Evolutionary conservation across 2,329 filamentous ascomycete species (phyloP).

Genomic region (Didymella lethalis): DNA sequence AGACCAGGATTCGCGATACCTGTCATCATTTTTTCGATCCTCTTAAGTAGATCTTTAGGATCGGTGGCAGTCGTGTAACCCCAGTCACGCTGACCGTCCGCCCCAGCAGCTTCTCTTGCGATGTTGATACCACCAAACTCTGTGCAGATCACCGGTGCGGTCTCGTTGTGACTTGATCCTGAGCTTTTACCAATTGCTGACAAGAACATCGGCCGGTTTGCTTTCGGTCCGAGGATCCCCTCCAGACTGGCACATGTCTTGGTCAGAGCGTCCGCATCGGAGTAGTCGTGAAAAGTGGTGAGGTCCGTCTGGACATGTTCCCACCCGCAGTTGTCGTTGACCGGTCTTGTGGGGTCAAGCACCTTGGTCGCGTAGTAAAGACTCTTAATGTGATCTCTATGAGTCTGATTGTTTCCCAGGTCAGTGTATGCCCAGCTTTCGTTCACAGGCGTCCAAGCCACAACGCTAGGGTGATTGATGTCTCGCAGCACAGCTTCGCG

Average conservation of each 20-base stretch:
- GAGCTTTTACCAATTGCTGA: constrained; percentile 51
- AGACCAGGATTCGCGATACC: constrained; percentile 65
- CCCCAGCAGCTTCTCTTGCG: constrained; percentile 54
- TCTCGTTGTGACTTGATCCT: constrained; percentile 61
- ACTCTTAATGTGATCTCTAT: constrained; percentile 69
- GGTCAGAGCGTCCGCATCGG: constrained; percentile 64
- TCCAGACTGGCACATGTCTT: constrained; percentile 63
- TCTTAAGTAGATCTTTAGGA: constrained; percentile 64
- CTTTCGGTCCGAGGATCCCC: constrained; percentile 63
- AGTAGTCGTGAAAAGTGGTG: constrained; percentile 74
- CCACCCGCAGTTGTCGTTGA: constrained; percentile 78
- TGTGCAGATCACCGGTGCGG: constrained; percentile 69
- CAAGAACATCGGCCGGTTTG: constrained; percentile 64
- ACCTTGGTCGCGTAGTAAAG: constrained; percentile 72
- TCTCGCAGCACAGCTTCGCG: constrained; percentile 67
- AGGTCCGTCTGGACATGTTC: constrained; percentile 71
- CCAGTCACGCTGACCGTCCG: constrained; percentile 62
- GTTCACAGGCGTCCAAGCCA: constrained; percentile 74
- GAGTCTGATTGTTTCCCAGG: constrained; percentile 63
- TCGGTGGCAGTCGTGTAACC: constrained; percentile 73
- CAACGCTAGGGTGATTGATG: constrained; percentile 70
- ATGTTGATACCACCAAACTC: constrained; percentile 76
- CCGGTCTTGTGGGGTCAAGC: constrained; percentile 68
- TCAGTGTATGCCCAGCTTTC: constrained; percentile 70
- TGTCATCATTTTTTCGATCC: constrained; percentile 66